Conservation (phyloP, 2,329 filamentous ascomycete species). For the Neonectria magnoliae region DNA sequence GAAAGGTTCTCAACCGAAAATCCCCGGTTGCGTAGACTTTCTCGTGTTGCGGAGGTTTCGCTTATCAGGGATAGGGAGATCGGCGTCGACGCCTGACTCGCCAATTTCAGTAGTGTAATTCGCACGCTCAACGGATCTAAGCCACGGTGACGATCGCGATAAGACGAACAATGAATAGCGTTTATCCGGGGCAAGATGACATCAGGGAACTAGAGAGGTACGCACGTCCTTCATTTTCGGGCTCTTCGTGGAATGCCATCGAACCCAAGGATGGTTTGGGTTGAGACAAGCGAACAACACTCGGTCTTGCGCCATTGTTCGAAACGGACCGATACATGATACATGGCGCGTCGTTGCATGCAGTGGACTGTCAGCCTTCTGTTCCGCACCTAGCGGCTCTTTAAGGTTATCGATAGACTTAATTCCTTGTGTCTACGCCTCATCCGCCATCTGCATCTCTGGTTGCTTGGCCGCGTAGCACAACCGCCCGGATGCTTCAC, state of each 20-base stretch:
- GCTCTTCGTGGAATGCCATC: slow-evolving; percentile 13
- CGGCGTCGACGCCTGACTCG: slow-evolving; percentile 12
- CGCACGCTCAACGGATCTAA: neutral
- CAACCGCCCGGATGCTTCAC: neutral
- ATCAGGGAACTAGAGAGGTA: neutral
- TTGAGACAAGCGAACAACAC: neutral
- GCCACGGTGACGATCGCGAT: slow-evolving; percentile 20
- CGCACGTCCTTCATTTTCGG: neutral
- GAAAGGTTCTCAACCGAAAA: neutral
- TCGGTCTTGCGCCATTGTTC: slow-evolving; percentile 8
- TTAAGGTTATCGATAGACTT: slow-evolving; percentile 41
- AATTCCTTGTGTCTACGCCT: slow-evolving; percentile 13
- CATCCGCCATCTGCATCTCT: neutral
- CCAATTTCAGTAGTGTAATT: slow-evolving; percentile 2
- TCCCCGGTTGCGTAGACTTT: neutral
- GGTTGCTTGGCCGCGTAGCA: neutral
- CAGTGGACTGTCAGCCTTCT: neutral
- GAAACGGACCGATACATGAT: slow-evolving; percentile 10
- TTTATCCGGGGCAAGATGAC: slow-evolving; percentile 1
- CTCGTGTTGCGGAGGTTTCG: neutral
- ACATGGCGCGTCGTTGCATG: neutral
- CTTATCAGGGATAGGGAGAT: slow-evolving; percentile 15
- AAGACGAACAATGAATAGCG: neutral
- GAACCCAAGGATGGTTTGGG: neutral
- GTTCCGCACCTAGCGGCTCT: neutral